Evolutionary conservation across 2,329 filamentous ascomycete species (phyloP), one percentile per base, ranked within the genome.

Genomic region (Fusarium citri): DNA sequence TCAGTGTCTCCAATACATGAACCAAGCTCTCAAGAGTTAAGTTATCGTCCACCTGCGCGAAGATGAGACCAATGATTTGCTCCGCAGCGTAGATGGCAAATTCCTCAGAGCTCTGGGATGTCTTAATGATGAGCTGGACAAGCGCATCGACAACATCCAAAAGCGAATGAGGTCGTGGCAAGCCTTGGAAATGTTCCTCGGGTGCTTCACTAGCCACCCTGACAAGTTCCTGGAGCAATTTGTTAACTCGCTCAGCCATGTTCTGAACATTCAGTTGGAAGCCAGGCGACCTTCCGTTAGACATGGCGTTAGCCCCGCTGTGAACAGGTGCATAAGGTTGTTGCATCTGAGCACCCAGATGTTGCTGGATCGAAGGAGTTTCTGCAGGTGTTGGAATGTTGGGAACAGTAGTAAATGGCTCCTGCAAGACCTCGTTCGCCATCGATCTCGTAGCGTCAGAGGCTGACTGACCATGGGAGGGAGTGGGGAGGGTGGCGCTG

Each of bases 91-190:
- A 88, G 5, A 87, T 82, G 37, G 86, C 84, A 63, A 88, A 86
- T 20, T 89, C 87, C 46, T 91, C 88, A 0, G 87, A 88, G 41
- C 82, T 86, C 72, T 90, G 88, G 11, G 87, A 87, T 3, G 84
- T 86, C 77, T 89, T 88, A 76, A 91, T 90, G 61, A 91, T 87
- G 18, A 88, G 81, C 74, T 88, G 85, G 9, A 89, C 86, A 37
- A 91, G 79, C 1, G 86, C 85, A 77, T 91, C 89, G 14, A 90
- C 84, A 14, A 88, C 82, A 58, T 91, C 88, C n/a, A 91, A 78
- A 12, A 91, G 84, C 7, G 84, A 80, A 72, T 90, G 87, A 11
- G 86, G 84, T 22, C 88, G 80, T 6, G 88, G 88, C 26, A 91
- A 79, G 31, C 88, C 87, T 23, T 79, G 74, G 66, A 89, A 90